phyloP scores from a whole-genome alignment of 768 basidiomycete genomes.

The Boletus rubescentipes region DNA sequence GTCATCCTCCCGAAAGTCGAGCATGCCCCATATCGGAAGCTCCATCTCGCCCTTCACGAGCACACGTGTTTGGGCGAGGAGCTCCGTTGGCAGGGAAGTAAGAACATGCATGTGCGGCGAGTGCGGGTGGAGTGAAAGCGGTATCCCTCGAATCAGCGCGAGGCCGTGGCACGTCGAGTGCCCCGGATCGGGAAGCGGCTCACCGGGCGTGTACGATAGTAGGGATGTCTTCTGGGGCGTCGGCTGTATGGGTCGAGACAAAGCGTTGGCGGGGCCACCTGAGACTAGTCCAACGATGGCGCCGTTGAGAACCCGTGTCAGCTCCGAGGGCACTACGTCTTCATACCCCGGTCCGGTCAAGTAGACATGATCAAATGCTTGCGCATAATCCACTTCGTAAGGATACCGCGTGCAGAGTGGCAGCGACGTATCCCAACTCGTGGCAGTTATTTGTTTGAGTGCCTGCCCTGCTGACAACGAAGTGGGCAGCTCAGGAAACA shows the following conservation, averaged over 20 bases:
- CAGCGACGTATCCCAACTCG: slow-evolving; percentile 61
- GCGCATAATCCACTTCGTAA: slow-evolving; percentile 62
- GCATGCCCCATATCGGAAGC: slow-evolving; percentile 82
- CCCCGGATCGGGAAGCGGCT: slow-evolving; percentile 52
- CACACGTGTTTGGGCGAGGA: slow-evolving; percentile 36
- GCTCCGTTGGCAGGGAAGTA: slow-evolving; percentile 62
- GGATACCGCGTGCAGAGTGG: slow-evolving; percentile 72
- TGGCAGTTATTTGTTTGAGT: slow-evolving; percentile 38
- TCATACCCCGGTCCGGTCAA: slow-evolving; percentile 75
- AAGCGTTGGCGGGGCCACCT: neutral
- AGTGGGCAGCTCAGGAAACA: slow-evolving; percentile 33
- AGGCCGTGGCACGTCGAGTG: slow-evolving; percentile 71
- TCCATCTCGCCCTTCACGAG: slow-evolving; percentile 89
- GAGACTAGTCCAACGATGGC: slow-evolving; percentile 75
- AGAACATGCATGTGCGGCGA: slow-evolving; percentile 61
- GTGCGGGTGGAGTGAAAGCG: slow-evolving; percentile 28
- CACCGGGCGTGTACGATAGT: slow-evolving; percentile 61
- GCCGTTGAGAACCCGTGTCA: slow-evolving; percentile 73
- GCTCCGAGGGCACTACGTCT: slow-evolving; percentile 71
- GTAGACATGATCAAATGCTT: slow-evolving; percentile 61
- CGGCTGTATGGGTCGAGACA: neutral
- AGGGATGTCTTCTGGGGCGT: neutral
- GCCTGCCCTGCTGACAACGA: slow-evolving; percentile 17
- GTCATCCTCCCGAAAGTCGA: slow-evolving; percentile 59
- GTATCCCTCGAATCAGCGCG: slow-evolving; percentile 63